phyloP scores from a whole-genome alignment of 306 rosid genomes.

The Prunus mira region DNA sequence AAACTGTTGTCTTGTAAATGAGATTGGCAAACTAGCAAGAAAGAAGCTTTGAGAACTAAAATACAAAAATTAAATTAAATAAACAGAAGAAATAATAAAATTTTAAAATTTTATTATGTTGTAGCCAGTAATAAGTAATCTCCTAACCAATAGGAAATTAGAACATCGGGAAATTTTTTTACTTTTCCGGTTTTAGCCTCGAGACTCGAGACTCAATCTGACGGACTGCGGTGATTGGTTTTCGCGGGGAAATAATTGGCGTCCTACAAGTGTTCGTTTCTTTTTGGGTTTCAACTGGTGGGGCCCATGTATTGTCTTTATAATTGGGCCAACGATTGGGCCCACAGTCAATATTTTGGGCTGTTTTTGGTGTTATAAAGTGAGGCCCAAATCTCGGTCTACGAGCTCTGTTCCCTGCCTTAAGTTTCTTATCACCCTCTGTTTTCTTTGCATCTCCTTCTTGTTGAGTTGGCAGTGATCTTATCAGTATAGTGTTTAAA shows the following conservation, averaged over 20 bases:
- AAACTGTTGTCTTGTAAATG: not conserved
- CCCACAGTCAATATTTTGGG: not conserved
- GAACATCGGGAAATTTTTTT: not conserved
- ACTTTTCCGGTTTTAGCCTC: not conserved
- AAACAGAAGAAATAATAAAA: not conserved
- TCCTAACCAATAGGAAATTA: not conserved
- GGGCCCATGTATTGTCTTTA: not conserved
- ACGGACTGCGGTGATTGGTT: not conserved
- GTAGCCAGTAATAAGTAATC: not conserved
- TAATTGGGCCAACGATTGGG: not conserved
- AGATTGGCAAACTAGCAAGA: not conserved
- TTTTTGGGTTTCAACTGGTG: not conserved
- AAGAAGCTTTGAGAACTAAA: not conserved
- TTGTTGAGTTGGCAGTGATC: constrained; percentile 1
- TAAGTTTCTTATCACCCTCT: constrained; percentile 21
- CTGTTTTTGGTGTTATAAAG: too few relatives aligned
- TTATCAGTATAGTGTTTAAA: not conserved
- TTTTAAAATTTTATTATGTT: not conserved
- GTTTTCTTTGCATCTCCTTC: not conserved
- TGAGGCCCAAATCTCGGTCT: not conserved
- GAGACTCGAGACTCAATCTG: not conserved
- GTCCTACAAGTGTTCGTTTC: not conserved
- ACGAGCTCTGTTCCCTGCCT: not conserved
- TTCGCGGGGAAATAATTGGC: not conserved
- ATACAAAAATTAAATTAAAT: too few relatives aligned